Percentiles rank a stretch among this genome's conserved stretches.
Conservation (phyloP, 2,329 filamentous ascomycete genomes). For the Exophiala dermatitidis region DNA sequence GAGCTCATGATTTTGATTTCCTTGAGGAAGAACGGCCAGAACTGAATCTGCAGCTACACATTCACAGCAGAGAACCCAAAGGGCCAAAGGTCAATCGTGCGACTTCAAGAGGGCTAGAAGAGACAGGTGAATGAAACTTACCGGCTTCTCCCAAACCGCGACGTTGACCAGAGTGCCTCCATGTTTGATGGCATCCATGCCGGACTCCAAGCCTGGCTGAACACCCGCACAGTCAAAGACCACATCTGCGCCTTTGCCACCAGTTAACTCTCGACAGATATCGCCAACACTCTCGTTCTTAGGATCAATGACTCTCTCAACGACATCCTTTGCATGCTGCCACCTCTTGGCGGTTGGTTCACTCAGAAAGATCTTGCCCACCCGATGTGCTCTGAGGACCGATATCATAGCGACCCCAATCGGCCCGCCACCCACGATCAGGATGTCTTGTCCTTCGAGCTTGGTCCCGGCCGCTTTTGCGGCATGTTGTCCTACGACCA, state of each 20-base stretch:
- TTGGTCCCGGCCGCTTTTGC: conserved; percentile 40
- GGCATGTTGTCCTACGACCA: conserved; percentile 50
- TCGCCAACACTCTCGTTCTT: conserved; percentile 41
- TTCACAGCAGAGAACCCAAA: too few relatives aligned
- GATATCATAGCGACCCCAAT: conserved; percentile 47
- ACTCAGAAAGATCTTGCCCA: conserved; percentile 42
- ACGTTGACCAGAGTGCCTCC: conserved; percentile 48
- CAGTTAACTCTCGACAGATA: conserved; percentile 27
- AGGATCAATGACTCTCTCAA: conserved; percentile 46
- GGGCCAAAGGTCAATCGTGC: not conserved
- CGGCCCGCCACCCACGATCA: conserved; percentile 49
- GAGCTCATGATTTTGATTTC: conserved; percentile 30
- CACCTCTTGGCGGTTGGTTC: conserved; percentile 44
- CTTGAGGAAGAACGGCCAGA: conserved; percentile 27
- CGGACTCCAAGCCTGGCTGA: conserved; percentile 43
- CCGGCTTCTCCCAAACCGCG: conserved; percentile 48
- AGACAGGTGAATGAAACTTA: conserved; percentile 23
- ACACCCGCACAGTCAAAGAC: conserved; percentile 50
- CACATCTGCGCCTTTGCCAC: conserved; percentile 43
- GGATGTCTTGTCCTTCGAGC: conserved; percentile 38
- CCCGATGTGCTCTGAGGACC: conserved; percentile 37
- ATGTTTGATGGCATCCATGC: conserved; percentile 41
- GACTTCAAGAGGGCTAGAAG: not conserved
- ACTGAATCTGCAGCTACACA: conserved; percentile 27
- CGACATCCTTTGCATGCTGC: conserved; percentile 43